These are phyloP conservation scores for Penicillium brasilianum DNA, from an alignment of 2,329 filamentous ascomycete genomes.

Conservation along the genomic window DNA sequence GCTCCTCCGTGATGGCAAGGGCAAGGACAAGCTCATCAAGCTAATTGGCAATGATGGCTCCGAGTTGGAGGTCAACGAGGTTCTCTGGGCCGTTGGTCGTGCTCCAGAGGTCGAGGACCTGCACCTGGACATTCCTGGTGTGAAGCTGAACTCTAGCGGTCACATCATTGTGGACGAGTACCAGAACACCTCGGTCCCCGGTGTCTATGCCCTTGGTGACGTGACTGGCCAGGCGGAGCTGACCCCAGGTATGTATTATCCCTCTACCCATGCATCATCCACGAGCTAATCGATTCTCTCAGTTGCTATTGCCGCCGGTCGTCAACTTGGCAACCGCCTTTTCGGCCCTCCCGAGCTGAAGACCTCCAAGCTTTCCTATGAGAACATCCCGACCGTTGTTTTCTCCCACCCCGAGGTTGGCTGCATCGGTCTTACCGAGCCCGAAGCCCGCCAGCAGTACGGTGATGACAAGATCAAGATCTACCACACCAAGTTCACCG, in stretches of 20 bases:
- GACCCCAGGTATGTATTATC: slow-evolving; percentile 51
- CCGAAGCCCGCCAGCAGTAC: slow-evolving; percentile 53
- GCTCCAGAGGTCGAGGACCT: slow-evolving; percentile 52
- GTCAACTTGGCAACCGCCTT: slow-evolving; percentile 55
- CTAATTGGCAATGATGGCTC: slow-evolving; percentile 50
- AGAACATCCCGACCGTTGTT: slow-evolving; percentile 59
- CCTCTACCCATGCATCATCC: not conserved
- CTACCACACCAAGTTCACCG: slow-evolving; percentile 56
- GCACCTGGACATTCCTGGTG: slow-evolving; percentile 47
- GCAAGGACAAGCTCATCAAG: slow-evolving; percentile 53
- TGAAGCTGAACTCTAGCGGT: slow-evolving; percentile 47
- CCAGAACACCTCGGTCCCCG: slow-evolving; percentile 55
- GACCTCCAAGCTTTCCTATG: slow-evolving; percentile 52
- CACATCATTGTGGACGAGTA: slow-evolving; percentile 56
- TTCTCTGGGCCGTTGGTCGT: slow-evolving; percentile 58
- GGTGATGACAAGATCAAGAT: slow-evolving; percentile 58
- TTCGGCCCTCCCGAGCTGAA: slow-evolving; percentile 55
- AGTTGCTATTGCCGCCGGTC: slow-evolving; percentile 59
- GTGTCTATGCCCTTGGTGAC: slow-evolving; percentile 58
- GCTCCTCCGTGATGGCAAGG: slow-evolving; percentile 52
- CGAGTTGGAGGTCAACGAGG: slow-evolving; percentile 54
- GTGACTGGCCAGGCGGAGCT: slow-evolving; percentile 58
- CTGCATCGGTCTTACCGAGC: slow-evolving; percentile 56
- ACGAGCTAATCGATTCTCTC: not conserved
- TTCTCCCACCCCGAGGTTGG: slow-evolving; percentile 59